A percentile compares a stretch with the other conserved stretches of the same genome.
These are phyloP conservation scores for Agaricus sinodeliciosus DNA, from an alignment of 768 basidiomycete genomes.

Conservation along the genomic window DNA sequence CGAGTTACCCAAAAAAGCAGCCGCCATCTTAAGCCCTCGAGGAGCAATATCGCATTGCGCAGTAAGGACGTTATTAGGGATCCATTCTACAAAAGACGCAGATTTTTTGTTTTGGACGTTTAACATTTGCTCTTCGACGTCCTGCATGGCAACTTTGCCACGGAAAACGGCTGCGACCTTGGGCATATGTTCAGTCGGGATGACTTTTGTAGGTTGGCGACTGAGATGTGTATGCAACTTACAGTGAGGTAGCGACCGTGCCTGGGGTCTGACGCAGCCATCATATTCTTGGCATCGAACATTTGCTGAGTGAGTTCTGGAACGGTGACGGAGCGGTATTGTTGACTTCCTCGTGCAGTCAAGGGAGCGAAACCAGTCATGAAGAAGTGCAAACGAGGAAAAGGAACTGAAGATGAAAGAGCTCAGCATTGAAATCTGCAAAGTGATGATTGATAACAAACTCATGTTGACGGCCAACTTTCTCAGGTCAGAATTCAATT, in stretches of 20 bases:
- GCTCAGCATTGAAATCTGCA: background rate
- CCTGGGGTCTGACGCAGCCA: slow-evolving; percentile 96
- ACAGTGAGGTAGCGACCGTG: slow-evolving; percentile 98
- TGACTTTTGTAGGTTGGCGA: background rate
- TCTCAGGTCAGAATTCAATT: slow-evolving; percentile 96
- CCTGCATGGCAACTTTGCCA: slow-evolving; percentile 99
- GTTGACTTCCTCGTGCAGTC: slow-evolving; percentile 88
- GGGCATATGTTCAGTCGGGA: background rate
- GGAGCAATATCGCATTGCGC: slow-evolving; percentile 98
- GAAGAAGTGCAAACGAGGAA: slow-evolving; percentile 99
- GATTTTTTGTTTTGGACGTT: slow-evolving; percentile 97
- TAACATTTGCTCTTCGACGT: slow-evolving; percentile 99
- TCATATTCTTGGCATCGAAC: slow-evolving; percentile 99
- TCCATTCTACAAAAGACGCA: slow-evolving; percentile 99
- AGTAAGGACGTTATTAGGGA: slow-evolving; percentile 97
- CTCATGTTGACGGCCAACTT: slow-evolving; percentile 99
- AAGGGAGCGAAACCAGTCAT: slow-evolving; percentile 95
- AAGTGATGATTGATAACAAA: slow-evolving; percentile 26
- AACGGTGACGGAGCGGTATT: slow-evolving; percentile 95
- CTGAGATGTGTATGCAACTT: slow-evolving; percentile 15
- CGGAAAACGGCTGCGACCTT: slow-evolving; percentile 97
- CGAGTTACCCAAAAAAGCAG: slow-evolving; percentile 96
- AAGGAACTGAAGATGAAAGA: slow-evolving; percentile 57
- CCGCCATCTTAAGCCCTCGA: slow-evolving; percentile 92
- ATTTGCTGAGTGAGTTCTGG: slow-evolving; percentile 98